These are phyloP conservation scores for Xylariaceae sp. DNA, from an alignment of 2,329 filamentous ascomycete species.

Conservation along the genomic window DNA sequence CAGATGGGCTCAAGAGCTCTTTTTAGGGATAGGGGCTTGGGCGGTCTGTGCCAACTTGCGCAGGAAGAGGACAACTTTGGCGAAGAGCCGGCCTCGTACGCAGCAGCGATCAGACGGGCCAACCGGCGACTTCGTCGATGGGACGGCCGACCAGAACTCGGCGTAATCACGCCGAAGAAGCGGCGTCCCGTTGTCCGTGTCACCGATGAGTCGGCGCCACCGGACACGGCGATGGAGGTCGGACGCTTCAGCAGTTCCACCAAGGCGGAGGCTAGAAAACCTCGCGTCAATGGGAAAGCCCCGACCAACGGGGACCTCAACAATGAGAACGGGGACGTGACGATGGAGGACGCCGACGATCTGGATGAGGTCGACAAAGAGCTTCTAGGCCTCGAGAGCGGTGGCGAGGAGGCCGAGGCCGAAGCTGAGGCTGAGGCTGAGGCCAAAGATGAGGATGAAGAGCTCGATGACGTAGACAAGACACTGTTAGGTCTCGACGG, in stretches of 20 bases:
- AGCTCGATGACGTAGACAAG: slow-evolving; percentile 30
- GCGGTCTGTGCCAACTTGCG: slow-evolving; percentile 58
- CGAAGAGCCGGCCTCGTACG: slow-evolving; percentile 64
- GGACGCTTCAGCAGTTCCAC: slow-evolving; percentile 11
- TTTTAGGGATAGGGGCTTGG: slow-evolving; percentile 54
- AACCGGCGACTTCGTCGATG: slow-evolving; percentile 65
- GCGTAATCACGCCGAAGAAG: slow-evolving; percentile 45
- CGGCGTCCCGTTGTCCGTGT: slow-evolving; percentile 23
- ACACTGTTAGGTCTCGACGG: slow-evolving; percentile 30
- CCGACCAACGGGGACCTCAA: slow-evolving; percentile 29
- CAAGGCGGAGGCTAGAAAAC: slow-evolving; percentile 26
- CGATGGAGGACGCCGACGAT: slow-evolving; percentile 43
- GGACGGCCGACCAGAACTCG: slow-evolving; percentile 46
- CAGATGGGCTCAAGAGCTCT: slow-evolving; percentile 28
- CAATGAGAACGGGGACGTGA: slow-evolving; percentile 37
- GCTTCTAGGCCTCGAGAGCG: slow-evolving; percentile 40
- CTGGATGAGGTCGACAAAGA: slow-evolving; percentile 53
- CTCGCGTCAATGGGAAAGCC: slow-evolving; percentile 24
- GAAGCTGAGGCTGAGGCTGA: slow-evolving; percentile 24
- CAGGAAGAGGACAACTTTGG: slow-evolving; percentile 68
- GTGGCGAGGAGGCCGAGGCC: slow-evolving; percentile 33
- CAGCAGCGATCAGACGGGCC: slow-evolving; percentile 59
- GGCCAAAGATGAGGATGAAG: slow-evolving; percentile 42
- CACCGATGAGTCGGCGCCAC: slow-evolving; percentile 11
- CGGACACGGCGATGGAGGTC: slow-evolving; percentile 15